Evolutionary conservation across 2,329 filamentous ascomycete species (phyloP), one percentile per base, ranked within the genome.

Genomic region (Xylaria sp.): DNA sequence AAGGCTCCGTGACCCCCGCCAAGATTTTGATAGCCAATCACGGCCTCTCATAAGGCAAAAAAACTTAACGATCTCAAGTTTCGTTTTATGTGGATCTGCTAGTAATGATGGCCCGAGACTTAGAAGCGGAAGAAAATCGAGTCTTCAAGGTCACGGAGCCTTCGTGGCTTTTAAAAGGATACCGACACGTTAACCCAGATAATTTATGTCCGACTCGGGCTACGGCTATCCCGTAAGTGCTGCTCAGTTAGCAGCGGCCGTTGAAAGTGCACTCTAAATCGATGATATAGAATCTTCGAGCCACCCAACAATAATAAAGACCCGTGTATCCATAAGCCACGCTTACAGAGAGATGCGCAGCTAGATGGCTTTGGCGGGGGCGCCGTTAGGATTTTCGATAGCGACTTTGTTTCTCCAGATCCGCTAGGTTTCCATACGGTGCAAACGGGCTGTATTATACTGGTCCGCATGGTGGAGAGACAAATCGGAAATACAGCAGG

Each of bases 391-490:
- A n/a, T 45, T 45, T n/a, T n/a, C 14, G 3, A 38, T 42, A 25
- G 23, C 47, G 54, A 54, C 23, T 51, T n/a, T 55, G 25, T 5
- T 37, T 21, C 37, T 40, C 31, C 43, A 25, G 12, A 46, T 2
- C 56, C 35, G 56, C 43, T 45, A 42, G 52, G 49, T 49, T 42
- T 21, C n/a, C 35, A 62, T 43, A 4, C 28, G 4, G 28, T 31
- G 28, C 9, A 52, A n/a, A 33, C 12, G 50, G 35, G 33, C 50
- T 51, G 35, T 45, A 37, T 21, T 33, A 46, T 45, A 38, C 33
- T 19, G 56, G 61, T 60, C 56, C 60, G 61, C 61, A 38, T n/a
- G 11, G 35, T 9, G 35, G 45, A 28, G 42, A 53, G 42, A n/a
- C 28, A 52, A 17, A 37, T 25, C 31, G 21, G 49, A 33, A 49